Evolutionary conservation across 2,329 filamentous ascomycete species (phyloP), one percentile per base, ranked within the genome.

Genomic region (Hypoxylon sp.): DNA sequence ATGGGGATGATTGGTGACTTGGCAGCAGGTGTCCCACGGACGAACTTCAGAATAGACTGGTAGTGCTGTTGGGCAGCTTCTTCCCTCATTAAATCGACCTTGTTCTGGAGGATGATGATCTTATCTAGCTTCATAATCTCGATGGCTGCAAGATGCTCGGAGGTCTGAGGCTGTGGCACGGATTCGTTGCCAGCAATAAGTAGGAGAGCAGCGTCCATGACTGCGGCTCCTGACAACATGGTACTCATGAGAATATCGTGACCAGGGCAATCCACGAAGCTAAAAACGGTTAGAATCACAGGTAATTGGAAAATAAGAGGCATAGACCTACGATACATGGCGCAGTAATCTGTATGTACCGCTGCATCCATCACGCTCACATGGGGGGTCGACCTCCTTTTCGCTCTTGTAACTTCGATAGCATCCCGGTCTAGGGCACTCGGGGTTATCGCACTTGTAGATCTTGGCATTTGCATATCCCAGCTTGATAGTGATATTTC

Each of bases 241-340:
- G 96, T 99, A 84, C 95, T 98, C 96, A 99, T 99, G 82, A 99
- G 95, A 94, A 99, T 99, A 85, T 99, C 96, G 93, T 99, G 96
- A 83, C 96, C 96, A 64, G 96, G 96, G 87, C 96, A 98, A 83
- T 98, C 96, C 75, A 98, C 96, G 81, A 98, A 99, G 14, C 93
- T 95, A 74, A 59, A 75, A 22, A 69, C 35, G 31, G 33, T 68
- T 40, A 72, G 59, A 11, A 64, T 31, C 31, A 35, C 33, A 54
- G 56, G 37, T 53, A 53, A 61, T n/a, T 58, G 54, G 44, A 27
- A 54, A 14, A 13, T 11, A 50, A 33, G n/a, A 27, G 22, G 14
- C 14, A 22, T 54, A 55, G 25, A 88, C 92, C 88, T 85, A 95
- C 91, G 94, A 97, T 78, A 98, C 94, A 81, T 97, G 95, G 85